Evolutionary conservation across 495 filamentous ascomycete genomes (phyloP).

Genomic region (Aspergillus leporis): DNA sequence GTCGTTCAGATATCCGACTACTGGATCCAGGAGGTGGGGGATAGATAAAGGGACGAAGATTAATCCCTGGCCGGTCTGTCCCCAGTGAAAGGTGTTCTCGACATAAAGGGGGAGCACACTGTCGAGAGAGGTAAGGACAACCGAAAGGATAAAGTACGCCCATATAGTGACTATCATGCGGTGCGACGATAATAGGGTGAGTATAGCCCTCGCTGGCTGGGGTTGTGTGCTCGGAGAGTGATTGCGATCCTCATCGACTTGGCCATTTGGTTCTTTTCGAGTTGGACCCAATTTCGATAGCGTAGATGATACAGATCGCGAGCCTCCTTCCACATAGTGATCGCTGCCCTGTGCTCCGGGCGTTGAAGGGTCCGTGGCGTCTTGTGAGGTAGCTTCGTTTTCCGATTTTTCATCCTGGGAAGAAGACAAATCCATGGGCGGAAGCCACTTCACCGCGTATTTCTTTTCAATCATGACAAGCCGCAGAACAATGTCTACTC

Average conservation of each 20-base stretch:
- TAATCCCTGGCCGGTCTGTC: constrained; percentile 69
- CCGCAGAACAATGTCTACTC: constrained; percentile 68
- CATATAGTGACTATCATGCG: constrained; percentile 59
- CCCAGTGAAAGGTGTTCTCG: constrained; percentile 63
- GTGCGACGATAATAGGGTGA: constrained; percentile 53
- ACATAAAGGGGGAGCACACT: constrained; percentile 67
- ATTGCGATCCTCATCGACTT: neutral
- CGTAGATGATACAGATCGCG: neutral
- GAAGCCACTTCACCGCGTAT: constrained; percentile 64
- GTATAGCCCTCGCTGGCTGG: constrained; percentile 3
- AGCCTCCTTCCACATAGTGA: neutral
- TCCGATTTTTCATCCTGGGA: neutral
- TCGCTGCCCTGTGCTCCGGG: too few species aligned
- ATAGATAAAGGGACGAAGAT: constrained; percentile 71
- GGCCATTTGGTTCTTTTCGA: neutral
- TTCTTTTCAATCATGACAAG: constrained; percentile 77
- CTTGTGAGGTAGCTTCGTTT: neutral
- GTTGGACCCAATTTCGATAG: too few species aligned
- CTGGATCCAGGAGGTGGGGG: constrained; percentile 63
- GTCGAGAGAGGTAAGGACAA: constrained; percentile 53
- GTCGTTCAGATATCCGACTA: constrained; percentile 64
- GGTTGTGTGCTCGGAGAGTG: neutral
- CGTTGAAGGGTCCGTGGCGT: neutral
- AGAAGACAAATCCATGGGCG: neutral
- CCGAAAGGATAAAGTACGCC: constrained; percentile 53